Evolutionary conservation across 1,139 yeast genomes (phyloP).

Genomic region (Pichia sp.): DNA sequence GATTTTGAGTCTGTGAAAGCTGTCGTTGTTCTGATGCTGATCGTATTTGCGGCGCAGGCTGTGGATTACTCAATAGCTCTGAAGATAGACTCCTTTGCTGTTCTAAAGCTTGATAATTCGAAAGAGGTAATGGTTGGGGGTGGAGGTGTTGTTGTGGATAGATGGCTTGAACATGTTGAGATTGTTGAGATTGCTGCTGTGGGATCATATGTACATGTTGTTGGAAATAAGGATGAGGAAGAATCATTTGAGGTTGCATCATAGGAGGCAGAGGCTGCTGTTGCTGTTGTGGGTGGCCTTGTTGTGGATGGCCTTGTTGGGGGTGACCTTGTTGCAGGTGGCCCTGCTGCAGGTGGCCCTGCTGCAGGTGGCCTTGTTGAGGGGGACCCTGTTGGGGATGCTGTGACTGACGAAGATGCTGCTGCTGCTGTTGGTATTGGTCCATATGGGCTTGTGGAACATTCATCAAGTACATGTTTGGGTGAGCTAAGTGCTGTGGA

Average conservation of each 20-base stretch:
- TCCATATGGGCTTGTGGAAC: conserved; percentile 1
- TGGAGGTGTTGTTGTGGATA: conserved; percentile 3
- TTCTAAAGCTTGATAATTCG: neutral
- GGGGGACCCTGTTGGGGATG: neutral
- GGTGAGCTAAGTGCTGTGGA: neutral
- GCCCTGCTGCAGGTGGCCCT: too few species aligned
- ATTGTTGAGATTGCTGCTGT: conserved; percentile 10
- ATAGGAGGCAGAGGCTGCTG: neutral
- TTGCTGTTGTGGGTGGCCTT: neutral
- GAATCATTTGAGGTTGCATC: conserved; percentile 3
- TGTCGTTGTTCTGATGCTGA: neutral
- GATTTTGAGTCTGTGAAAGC: neutral
- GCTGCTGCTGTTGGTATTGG: neutral
- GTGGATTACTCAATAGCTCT: neutral
- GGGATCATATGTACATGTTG: conserved; percentile 7
- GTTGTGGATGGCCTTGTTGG: neutral
- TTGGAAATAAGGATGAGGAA: conserved; percentile 5
- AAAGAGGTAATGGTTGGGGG: neutral
- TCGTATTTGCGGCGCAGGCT: neutral
- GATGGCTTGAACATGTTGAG: conserved; percentile 5
- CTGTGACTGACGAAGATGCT: neutral
- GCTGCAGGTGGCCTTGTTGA: too few species aligned
- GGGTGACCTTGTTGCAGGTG: too few species aligned
- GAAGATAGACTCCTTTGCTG: neutral
- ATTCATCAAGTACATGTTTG: neutral